Percentiles rank a stretch among this genome's conserved stretches.
phyloP scores from a whole-genome alignment of 345 rosid genomes.

The Gossypium sturtianum region DNA sequence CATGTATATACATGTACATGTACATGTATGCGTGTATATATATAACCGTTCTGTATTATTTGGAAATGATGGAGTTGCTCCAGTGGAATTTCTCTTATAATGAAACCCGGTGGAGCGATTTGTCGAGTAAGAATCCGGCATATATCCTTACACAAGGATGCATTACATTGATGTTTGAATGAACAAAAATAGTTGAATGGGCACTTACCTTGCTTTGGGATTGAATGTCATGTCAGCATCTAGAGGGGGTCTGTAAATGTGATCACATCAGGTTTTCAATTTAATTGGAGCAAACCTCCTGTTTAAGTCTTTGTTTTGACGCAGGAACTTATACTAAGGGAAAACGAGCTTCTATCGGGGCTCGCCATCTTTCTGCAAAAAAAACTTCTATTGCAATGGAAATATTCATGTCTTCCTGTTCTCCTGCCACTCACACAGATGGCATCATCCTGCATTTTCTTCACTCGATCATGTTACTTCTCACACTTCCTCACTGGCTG shows the following conservation, averaged over 20 bases:
- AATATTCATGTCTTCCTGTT: conserved; percentile 40
- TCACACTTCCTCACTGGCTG: conserved; percentile 48
- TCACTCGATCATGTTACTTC: conserved; percentile 43
- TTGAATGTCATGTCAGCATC: conserved; percentile 15
- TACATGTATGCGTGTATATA: background rate
- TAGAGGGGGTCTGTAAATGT: conserved; percentile 5
- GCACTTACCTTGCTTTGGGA: background rate
- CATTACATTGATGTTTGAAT: background rate
- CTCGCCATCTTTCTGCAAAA: conserved; percentile 52
- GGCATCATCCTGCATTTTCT: conserved; percentile 57
- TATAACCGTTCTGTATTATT: background rate
- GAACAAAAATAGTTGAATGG: background rate
- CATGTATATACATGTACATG: too few species aligned
- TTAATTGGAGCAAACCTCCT: conserved; percentile 29
- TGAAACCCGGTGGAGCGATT: too few species aligned
- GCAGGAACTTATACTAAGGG: conserved; percentile 74
- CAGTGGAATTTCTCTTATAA: background rate
- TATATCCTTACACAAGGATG: background rate
- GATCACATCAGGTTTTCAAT: conserved; percentile 15
- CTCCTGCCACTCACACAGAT: conserved; percentile 52
- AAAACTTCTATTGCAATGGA: conserved; percentile 47
- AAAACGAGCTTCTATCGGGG: conserved; percentile 55
- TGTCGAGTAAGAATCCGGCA: background rate
- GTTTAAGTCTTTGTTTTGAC: conserved; percentile 85
- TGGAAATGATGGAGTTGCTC: background rate